Evolutionary conservation across 208 protist genomes (phyloP), one percentile per base, ranked within the genome.

Genomic region (Leishmania guyanensis): DNA sequence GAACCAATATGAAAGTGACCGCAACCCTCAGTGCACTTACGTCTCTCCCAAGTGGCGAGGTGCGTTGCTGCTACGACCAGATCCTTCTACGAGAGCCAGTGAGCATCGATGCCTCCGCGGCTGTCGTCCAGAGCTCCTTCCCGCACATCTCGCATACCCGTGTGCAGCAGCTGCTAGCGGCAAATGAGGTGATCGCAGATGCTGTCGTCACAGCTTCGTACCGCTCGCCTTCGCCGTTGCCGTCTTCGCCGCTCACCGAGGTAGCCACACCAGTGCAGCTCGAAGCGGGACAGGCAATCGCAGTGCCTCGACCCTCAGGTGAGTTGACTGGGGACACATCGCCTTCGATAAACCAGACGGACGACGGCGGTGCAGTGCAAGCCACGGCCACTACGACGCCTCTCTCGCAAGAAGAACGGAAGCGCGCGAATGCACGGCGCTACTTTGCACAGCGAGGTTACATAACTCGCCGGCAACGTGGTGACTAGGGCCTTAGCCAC

Each of bases 41-140:
- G 14, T 43, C 72, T 17, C 51, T 62, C 51, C 72, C 36, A n/a
- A 51, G 17, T 9, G n/a, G 8, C 39, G 60, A 10, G 33, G 43
- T 69, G n/a, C 56, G 85, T 43, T 73, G 83, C 22, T 43, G 70
- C 17, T 94, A 89, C 70, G 92, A 97, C 50, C 70, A 86, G 33
- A 72, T 93, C 5, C 80, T 97, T 56, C 81, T 97, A 54, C 82
- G 93, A 46, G 92, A 95, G 79, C 89, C 92, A 14, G 84, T 89
- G 0, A 84, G 93, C 80, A 65, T 88, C 48, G 86, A 90, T 26
- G 87, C 85, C 1, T 86, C 83, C 12, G 75, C 81, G 39, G 72
- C 33, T 0, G 33, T 85, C 1, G 92, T 95, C 17, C 89, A 89
- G 81, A 64, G 68, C 16, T 85, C 90, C 33, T 97, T 97, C 83